Evolutionary conservation across 2,329 filamentous ascomycete species (phyloP).

Genomic region (Cercospora beticola): DNA sequence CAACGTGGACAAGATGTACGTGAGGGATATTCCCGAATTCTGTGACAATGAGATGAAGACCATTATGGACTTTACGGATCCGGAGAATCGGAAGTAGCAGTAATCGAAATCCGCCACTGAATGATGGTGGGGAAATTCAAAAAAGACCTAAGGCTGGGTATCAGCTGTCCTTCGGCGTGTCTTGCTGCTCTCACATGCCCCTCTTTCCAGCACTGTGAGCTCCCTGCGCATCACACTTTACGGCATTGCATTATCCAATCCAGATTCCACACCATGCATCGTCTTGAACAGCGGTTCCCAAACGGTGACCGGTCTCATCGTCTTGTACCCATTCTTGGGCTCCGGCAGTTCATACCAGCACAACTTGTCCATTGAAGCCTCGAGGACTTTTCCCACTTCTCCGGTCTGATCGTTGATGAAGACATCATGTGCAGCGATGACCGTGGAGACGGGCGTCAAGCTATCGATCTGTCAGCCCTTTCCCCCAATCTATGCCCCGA

Average conservation of each 20-base stretch:
- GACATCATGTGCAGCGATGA: constrained; percentile 48
- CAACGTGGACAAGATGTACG: constrained; percentile 26
- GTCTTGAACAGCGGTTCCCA: constrained; percentile 52
- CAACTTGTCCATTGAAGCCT: constrained; percentile 47
- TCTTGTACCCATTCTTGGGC: constrained; percentile 45
- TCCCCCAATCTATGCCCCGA: too few relatives aligned
- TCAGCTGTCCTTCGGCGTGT: not conserved
- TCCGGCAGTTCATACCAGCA: constrained; percentile 42
- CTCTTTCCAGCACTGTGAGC: not conserved
- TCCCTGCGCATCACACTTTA: constrained; percentile 13
- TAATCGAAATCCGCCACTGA: constrained; percentile 24
- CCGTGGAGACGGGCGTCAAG: constrained; percentile 45
- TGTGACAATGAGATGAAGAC: constrained; percentile 34
- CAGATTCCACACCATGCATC: constrained; percentile 47
- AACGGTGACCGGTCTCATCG: constrained; percentile 47
- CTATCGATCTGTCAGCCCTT: not conserved
- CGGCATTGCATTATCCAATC: constrained; percentile 42
- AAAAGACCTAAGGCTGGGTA: not conserved
- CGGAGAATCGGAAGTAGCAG: constrained; percentile 35
- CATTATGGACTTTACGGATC: constrained; percentile 35
- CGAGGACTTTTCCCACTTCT: constrained; percentile 46
- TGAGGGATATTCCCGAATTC: constrained; percentile 29
- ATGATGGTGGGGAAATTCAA: not conserved
- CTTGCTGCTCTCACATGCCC: not conserved
- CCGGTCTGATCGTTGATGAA: constrained; percentile 48